Conservation (phyloP, 140 eudicot genomes). For the Flaveria floridana region DNA sequence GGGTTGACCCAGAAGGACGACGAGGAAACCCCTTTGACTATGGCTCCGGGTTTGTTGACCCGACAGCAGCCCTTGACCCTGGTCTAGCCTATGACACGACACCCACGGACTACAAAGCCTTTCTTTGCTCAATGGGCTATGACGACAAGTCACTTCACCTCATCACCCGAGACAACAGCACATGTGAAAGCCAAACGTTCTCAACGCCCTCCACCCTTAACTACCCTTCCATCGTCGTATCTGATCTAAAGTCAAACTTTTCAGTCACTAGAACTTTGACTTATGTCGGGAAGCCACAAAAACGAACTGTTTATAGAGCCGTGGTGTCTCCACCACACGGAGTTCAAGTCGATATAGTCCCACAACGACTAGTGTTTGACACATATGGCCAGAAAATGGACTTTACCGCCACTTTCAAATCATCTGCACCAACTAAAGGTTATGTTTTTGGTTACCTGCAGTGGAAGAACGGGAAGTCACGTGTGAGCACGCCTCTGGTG, state of each 20-base stretch:
- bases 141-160: constrained; percentile 46
- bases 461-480: constrained; percentile 55
- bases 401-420: constrained; percentile 56
- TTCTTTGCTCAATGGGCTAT: constrained; percentile 79
- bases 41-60: constrained; percentile 76
- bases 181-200: constrained; percentile 47
- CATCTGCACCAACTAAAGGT: constrained; percentile 58
- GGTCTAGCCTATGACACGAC: constrained; percentile 68
- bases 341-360: constrained; percentile 55
- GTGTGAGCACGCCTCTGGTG: constrained; percentile 63
- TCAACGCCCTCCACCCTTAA: constrained; percentile 51
- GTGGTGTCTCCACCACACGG: constrained; percentile 61
- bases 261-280: constrained; percentile 64
- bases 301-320: constrained; percentile 47
- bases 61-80: constrained; percentile 59
- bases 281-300: constrained; percentile 44
- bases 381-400: constrained; percentile 53
- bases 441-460: constrained; percentile 71
- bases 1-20: constrained; percentile 66
- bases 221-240: constrained; percentile 75
- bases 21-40: constrained; percentile 71
- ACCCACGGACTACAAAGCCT: constrained; percentile 66
- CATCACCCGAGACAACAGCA: constrained; percentile 73
- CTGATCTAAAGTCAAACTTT: constrained; percentile 47
- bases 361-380: constrained; percentile 48